Conservation (phyloP, 352 stramenopile species). For the Phytopythium cucurbitacearum region DNA sequence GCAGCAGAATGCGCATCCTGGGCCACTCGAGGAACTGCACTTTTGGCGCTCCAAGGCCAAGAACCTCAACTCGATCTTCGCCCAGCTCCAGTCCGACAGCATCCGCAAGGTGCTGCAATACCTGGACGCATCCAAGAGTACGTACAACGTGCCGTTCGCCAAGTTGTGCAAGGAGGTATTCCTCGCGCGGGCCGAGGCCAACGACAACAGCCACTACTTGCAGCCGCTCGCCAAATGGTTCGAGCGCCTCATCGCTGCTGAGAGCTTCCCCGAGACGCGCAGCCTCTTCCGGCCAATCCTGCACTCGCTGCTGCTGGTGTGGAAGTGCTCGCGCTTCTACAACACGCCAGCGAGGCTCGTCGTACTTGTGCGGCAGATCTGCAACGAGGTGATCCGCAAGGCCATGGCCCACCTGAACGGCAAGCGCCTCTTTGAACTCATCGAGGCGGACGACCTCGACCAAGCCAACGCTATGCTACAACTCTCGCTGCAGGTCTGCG, state of each 20-base stretch:
- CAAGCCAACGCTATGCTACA: conserved; percentile 71
- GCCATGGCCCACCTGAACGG: conserved; percentile 68
- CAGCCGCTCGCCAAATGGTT: conserved; percentile 71
- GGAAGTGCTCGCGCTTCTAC: conserved; percentile 90
- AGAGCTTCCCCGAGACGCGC: conserved; percentile 48
- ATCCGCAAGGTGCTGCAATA: conserved; percentile 86
- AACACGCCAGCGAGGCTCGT: conserved; percentile 87
- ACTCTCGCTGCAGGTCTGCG: conserved; percentile 74
- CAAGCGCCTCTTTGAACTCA: conserved; percentile 75
- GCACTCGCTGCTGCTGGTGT: conserved; percentile 87
- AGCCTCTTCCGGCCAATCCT: conserved; percentile 84
- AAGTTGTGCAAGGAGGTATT: conserved; percentile 93
- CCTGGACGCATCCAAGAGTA: conserved; percentile 85
- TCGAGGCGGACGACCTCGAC: conserved; percentile 71
- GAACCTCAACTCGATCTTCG: conserved; percentile 90
- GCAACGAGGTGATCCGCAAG: conserved; percentile 86
- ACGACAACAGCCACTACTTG: conserved; percentile 86
- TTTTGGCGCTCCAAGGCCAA: conserved; percentile 85
- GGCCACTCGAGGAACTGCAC: conserved; percentile 82
- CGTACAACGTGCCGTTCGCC: conserved; percentile 90
- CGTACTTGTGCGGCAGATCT: conserved; percentile 86
- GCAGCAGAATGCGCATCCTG: conserved; percentile 36
- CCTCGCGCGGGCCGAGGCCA: conserved; percentile 78
- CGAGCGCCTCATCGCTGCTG: conserved; percentile 24
- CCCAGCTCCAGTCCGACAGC: conserved; percentile 84